Evolutionary conservation across 768 basidiomycete species (phyloP), one percentile per base, ranked within the genome.

Genomic region (Mycena capillaripes): DNA sequence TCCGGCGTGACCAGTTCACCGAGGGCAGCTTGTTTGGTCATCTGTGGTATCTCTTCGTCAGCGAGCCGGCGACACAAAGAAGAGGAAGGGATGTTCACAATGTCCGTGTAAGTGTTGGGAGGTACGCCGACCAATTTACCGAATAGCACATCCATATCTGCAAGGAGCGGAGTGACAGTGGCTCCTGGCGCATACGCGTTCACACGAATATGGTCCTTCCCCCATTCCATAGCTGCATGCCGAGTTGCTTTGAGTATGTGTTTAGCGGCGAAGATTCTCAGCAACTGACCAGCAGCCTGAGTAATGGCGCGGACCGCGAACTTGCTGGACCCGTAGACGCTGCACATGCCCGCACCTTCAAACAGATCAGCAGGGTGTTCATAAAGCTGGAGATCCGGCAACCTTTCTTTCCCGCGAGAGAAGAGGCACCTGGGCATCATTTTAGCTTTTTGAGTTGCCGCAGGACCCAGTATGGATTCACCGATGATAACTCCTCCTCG

Each of bases 401-500:
- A 53, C 71, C 60, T 48, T 70, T 44, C 58, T 79, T 79, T 5
- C 83, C 83, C 0, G 78, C 76, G 1, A 81, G 76, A 10, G 83
- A 84, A 9, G 69, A 79, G 4, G 79, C 77, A 11, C 79, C 80
- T 70, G 27, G 27, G 32, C 23, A 2, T 10, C 4, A 0, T 17
- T 16, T 65, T 30, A 65, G 23, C 32, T 27, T 32, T 9, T 36
- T 36, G 14, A 12, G 25, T 5, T 23, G 21, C 21, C 21, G 19
- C 25, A 19, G 8, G 8, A 46, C 29, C 27, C 23, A 44, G 10
- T 0, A 40, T 53, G 19, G 12, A 19, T 16, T 32, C n/a, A 69
- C 83, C 85, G 27, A 81, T 76, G 27, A 82, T 76, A 23, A 74
- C 60, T 4, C 81, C 81, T 4, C 81, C 81, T 25, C 74, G 76